Conservation (phyloP, 2,329 filamentous ascomycete genomes). For the Paramyrothecium roridum region DNA sequence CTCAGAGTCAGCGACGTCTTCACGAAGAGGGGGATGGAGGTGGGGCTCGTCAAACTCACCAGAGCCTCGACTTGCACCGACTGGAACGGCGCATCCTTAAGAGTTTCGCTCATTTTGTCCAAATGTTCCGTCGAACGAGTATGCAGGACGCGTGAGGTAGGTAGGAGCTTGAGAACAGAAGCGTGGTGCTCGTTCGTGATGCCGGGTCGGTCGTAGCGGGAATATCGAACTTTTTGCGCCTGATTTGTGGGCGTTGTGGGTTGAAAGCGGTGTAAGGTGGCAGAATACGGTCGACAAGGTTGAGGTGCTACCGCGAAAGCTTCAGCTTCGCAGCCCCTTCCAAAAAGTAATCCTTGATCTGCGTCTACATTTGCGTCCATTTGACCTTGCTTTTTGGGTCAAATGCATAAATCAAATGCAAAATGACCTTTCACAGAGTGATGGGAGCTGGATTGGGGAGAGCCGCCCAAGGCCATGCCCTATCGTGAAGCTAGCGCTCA, state of each 20-base stretch:
- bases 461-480: no score
- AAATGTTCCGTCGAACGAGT: constrained; percentile 8
- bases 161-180: constrained; percentile 19
- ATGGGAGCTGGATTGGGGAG: no score
- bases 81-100: constrained; percentile 71
- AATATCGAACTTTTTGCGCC: constrained; percentile 41
- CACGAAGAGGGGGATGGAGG: constrained; percentile 27
- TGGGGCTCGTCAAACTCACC: constrained; percentile 53
- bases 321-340: not conserved
- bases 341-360: not conserved
- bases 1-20: constrained; percentile 16
- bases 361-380: no score
- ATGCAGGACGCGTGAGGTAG: constrained; percentile 14
- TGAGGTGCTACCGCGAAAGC: not conserved
- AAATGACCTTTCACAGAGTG: no score
- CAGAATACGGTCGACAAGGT: constrained; percentile 22
- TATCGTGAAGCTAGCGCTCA: no score
- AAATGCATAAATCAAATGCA: no score
- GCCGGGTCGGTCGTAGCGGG: constrained; percentile 25
- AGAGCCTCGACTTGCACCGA: constrained; percentile 92
- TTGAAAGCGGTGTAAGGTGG: constrained; percentile 31
- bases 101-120: constrained; percentile 54
- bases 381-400: no score
- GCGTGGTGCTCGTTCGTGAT: constrained; percentile 21
- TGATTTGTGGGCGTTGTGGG: constrained; percentile 45